phyloP scores from a whole-genome alignment of 495 filamentous ascomycete species.

The Evansstolkia leycettana region DNA sequence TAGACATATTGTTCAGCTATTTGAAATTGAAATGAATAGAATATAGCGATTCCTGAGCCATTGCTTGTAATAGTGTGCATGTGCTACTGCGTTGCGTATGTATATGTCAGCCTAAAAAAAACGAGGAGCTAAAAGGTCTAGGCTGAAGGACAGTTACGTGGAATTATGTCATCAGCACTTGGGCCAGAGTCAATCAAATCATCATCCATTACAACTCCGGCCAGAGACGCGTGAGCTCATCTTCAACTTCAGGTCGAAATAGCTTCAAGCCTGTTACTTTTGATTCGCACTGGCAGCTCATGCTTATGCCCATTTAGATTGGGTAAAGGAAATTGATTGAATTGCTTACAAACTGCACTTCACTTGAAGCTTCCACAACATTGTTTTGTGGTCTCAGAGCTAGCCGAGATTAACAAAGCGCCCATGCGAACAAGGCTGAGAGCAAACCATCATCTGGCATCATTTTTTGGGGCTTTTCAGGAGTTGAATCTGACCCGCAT shows the following conservation, averaged over 20 bases:
- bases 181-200: conserved; percentile 3
- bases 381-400: conserved; percentile 9
- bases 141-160: conserved; percentile 12
- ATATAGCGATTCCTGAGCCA: too few species aligned
- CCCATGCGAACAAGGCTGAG: conserved; percentile 21
- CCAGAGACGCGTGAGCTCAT: conserved; percentile 10
- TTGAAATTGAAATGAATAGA: too few species aligned
- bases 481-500: conserved; percentile 11
- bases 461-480: conserved; percentile 9
- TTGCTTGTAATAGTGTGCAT: too few species aligned
- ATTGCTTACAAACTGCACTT: too few species aligned
- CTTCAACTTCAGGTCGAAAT: conserved; percentile 6
- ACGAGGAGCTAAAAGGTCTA: not conserved
- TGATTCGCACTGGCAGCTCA: too few species aligned
- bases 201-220: too few species aligned
- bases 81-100: conserved; percentile 7
- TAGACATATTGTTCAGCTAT: too few species aligned
- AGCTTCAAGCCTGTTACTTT: not conserved
- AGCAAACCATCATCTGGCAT: conserved; percentile 15
- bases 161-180: conserved; percentile 32
- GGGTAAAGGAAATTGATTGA: too few species aligned
- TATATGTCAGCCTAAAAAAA: conserved; percentile 8
- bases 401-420: conserved; percentile 9
- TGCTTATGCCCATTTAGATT: too few species aligned
- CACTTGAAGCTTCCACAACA: too few species aligned